Evolutionary conservation across 1,284 basidiomycete genomes (phyloP), one percentile per base, ranked within the genome.

Genomic region (Boletus hoseneyae): DNA sequence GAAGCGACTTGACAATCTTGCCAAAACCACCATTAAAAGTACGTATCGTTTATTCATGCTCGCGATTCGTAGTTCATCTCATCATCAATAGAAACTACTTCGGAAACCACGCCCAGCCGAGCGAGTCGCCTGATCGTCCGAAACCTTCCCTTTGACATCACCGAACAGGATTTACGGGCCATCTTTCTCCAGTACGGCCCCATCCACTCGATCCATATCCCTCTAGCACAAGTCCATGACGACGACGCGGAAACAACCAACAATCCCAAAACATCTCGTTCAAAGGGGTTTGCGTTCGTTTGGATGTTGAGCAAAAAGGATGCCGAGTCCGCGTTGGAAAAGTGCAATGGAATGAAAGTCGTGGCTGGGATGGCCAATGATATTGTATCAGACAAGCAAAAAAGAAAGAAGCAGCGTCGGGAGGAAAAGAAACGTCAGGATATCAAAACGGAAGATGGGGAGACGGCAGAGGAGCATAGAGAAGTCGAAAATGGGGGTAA

Each of bases 271-370:
- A 4, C 16, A 18, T 6, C 51, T 2, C 75, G 82, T 19, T 79
- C 79, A 19, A 87, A 90, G 58, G 95, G 96, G 0, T 99, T 97
- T 61, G 96, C 93, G 0, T 98, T 99, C 62, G 86, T 98, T 12
- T 97, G 94, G 93, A 94, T 93, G 79, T 70, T 94, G 54, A 87
- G 84, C 56, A 84, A 82, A 61, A 86, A 87, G 54, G 91, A 95
- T 62, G 95, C 94, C 3, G 87, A 93, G 64, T 75, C 76, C 43
- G 96, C 94, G 0, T 78, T 98, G 55, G 85, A 85, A 57, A 83
- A 77, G 6, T 82, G 92, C 55, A 98, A 98, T 63, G 94, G 93
- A 12, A 84, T 80, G 69, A 76, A 74, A 13, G 73, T 94, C 25
- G 70, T 73, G 15, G 76, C 85, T 10, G 89, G 89, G 11, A 78